phyloP scores from a whole-genome alignment of 176 grass and related monocot genomes.

The Carex kokanica region DNA sequence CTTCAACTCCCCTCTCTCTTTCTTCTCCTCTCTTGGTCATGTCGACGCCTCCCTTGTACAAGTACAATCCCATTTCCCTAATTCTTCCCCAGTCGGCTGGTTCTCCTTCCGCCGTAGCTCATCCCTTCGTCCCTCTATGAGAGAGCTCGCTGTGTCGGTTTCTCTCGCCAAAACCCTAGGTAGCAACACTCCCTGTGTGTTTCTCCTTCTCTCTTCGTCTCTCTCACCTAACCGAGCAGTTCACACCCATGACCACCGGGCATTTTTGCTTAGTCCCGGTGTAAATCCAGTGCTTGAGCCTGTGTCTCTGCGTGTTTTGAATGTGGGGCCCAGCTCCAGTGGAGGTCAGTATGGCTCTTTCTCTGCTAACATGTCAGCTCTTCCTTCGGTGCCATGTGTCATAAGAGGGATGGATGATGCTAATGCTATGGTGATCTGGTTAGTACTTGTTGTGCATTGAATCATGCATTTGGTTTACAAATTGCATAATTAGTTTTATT shows the following conservation, averaged over 20 bases:
- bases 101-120: slow-evolving; percentile 5
- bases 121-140: slow-evolving; percentile 13
- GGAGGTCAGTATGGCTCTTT: slow-evolving; percentile 13
- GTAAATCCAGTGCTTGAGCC: slow-evolving; percentile 7
- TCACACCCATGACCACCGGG: slow-evolving; percentile 18
- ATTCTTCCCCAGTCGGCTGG: slow-evolving; percentile 12
- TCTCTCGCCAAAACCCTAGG: slow-evolving; percentile 28
- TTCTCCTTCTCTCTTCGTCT: slow-evolving; percentile 22
- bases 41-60: background rate
- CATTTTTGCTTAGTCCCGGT: background rate
- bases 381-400: slow-evolving; percentile 15
- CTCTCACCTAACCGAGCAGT: slow-evolving; percentile 18
- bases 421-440: slow-evolving; percentile 7
- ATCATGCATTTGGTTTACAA: background rate
- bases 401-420: background rate
- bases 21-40: slow-evolving; percentile 1
- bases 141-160: slow-evolving; percentile 6
- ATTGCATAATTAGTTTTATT: background rate
- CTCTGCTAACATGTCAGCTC: slow-evolving; percentile 2
- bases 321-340: slow-evolving; percentile 22
- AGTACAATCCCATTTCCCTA: background rate
- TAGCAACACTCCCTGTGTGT: slow-evolving; percentile 3
- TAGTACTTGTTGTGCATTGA: background rate
- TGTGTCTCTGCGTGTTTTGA: background rate
- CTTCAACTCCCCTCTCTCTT: slow-evolving; percentile 17